phyloP scores from a whole-genome alignment of 108 stramenopile genomes.

The Phaeodactylum tricornutum region DNA sequence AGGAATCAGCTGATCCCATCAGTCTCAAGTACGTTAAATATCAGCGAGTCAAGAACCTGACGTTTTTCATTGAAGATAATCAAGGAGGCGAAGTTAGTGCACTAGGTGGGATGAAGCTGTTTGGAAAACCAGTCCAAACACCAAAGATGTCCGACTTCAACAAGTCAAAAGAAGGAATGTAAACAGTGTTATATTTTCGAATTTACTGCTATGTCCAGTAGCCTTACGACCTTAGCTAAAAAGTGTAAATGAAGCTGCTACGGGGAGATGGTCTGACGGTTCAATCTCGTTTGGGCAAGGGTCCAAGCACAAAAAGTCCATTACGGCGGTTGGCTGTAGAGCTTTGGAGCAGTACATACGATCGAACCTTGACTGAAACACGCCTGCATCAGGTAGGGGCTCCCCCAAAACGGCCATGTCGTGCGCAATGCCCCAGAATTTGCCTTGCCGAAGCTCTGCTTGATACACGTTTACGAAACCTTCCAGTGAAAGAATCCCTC shows the following conservation, averaged over 20 bases:
- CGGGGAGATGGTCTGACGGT: conserved; percentile 87
- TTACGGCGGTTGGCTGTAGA: conserved; percentile 40
- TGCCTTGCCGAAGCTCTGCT: conserved; percentile 73
- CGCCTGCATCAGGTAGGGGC: conserved; percentile 58
- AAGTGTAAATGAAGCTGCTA: conserved; percentile 66
- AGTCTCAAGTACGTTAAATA: conserved; percentile 71
- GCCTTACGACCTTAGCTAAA: too few relatives aligned
- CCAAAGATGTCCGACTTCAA: conserved; percentile 83
- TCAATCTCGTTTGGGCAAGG: conserved; percentile 76
- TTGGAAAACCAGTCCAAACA: conserved; percentile 55
- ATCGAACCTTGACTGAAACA: conserved; percentile 78
- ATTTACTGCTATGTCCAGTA: too few relatives aligned
- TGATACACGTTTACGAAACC: conserved; percentile 72
- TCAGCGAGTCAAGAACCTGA: conserved; percentile 71
- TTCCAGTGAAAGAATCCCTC: conserved; percentile 43
- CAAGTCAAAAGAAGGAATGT: conserved; percentile 31
- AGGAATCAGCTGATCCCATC: conserved; percentile 45
- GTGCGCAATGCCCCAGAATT: conserved; percentile 90
- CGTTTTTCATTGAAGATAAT: conserved; percentile 84
- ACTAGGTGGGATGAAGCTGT: conserved; percentile 59
- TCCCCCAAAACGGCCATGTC: conserved; percentile 74
- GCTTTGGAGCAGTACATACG: conserved; percentile 69
- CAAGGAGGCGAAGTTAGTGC: conserved; percentile 69
- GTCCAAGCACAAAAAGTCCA: conserved; percentile 31
- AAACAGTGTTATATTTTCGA: too few relatives aligned